Percentiles rank a stretch among this genome's conserved stretches.
Evolutionary conservation across 2,329 filamentous ascomycete genomes (phyloP).

Genomic region (Beauveria australis): DNA sequence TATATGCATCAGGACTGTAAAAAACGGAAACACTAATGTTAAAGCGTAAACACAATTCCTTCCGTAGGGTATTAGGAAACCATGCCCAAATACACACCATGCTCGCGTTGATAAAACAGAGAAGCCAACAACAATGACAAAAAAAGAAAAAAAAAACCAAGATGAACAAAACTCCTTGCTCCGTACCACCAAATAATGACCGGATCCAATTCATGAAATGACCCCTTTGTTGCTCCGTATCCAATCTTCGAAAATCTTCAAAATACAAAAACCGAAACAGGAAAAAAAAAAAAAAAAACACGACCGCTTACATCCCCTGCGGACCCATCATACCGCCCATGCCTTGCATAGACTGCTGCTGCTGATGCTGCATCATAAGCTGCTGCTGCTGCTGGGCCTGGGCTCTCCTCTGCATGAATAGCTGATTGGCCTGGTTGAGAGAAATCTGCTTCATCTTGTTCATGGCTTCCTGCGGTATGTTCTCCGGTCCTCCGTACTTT

Average conservation of each 20-base stretch:
- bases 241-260: slow-evolving; percentile 3
- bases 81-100: slow-evolving; percentile 9
- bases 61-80: slow-evolving; percentile 10
- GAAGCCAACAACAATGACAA: background rate
- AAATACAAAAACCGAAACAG: background rate
- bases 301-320: slow-evolving; percentile 34
- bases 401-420: slow-evolving; percentile 21
- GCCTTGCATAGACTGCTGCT: slow-evolving; percentile 39
- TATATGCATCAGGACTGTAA: background rate
- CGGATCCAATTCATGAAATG: background rate
- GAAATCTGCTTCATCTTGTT: slow-evolving; percentile 38
- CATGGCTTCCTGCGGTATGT: slow-evolving; percentile 38
- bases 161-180: slow-evolving; percentile 7
- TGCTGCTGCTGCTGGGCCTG: slow-evolving; percentile 25
- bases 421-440: slow-evolving; percentile 27
- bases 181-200: background rate
- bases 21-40: background rate
- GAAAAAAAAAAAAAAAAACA: background rate
- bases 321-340: slow-evolving; percentile 51
- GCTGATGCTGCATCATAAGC: slow-evolving; percentile 27
- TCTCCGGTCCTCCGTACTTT: slow-evolving; percentile 33
- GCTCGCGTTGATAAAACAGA: slow-evolving; percentile 2
- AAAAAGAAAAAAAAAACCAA: background rate
- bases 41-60: slow-evolving; percentile 6
- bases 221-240: slow-evolving; percentile 9